A percentile compares a stretch with the other conserved stretches of the same genome.
Evolutionary conservation across 1,139 yeast genomes (phyloP).

Genomic region (Chernovozyma aurita): DNA sequence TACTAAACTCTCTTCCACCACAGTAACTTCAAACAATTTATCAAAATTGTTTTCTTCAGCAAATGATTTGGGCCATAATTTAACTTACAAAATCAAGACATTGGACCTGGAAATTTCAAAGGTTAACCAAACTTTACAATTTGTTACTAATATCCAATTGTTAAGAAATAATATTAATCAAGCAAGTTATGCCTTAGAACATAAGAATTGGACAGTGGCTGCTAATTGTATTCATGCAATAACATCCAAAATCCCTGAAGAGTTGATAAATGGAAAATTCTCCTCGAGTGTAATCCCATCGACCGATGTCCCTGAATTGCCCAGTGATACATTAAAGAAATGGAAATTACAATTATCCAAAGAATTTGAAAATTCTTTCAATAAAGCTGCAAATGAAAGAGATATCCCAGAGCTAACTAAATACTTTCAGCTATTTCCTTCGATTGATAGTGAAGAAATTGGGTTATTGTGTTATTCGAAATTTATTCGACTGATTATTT

Average conservation of each 20-base stretch:
- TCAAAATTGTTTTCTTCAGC: conserved; percentile 53
- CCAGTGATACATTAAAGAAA: conserved; percentile 49
- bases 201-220: conserved; percentile 67
- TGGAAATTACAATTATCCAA: conserved; percentile 59
- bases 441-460: conserved; percentile 63
- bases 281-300: conserved; percentile 88
- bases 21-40: conserved; percentile 41
- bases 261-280: conserved; percentile 58
- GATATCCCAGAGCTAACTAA: conserved; percentile 70
- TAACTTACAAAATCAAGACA: conserved; percentile 65
- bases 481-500: conserved; percentile 81
- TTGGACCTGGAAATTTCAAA: conserved; percentile 69
- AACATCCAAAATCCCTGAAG: conserved; percentile 50
- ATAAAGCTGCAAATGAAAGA: conserved; percentile 59
- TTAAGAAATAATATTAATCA: conserved; percentile 63
- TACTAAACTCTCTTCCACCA: conserved; percentile 34
- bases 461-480: conserved; percentile 81
- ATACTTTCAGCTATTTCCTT: conserved; percentile 83
- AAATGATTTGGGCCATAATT: conserved; percentile 58
- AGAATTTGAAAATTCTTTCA: conserved; percentile 60
- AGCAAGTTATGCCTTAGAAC: conserved; percentile 64
- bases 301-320: conserved; percentile 81
- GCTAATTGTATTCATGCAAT: conserved; percentile 56
- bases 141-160: conserved; percentile 61
- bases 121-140: conserved; percentile 60